Evolutionary conservation across 2,329 filamentous ascomycete genomes (phyloP).

Genomic region (Fonsecaea multimorphosa): DNA sequence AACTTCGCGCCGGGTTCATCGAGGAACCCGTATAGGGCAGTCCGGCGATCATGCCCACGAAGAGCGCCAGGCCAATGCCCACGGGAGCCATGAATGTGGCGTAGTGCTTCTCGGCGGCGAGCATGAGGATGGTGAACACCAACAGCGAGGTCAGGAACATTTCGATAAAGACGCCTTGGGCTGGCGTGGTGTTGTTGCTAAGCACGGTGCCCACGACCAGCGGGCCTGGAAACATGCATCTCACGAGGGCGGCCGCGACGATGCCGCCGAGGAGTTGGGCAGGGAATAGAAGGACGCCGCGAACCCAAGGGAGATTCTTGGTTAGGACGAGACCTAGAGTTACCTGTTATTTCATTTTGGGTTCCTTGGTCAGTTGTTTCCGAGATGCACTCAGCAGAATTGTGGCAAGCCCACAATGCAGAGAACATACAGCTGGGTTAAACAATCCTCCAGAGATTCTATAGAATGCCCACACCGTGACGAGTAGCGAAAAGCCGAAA

Average conservation of each 20-base stretch:
- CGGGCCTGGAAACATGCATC: constrained; percentile 62
- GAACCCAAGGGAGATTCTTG: constrained; percentile 60
- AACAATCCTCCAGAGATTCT: constrained; percentile 59
- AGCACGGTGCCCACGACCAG: constrained; percentile 63
- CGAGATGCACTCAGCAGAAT: background rate
- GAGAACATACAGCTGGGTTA: constrained; percentile 53
- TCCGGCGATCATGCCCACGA: constrained; percentile 57
- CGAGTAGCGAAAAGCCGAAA: constrained; percentile 55
- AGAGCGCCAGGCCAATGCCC: constrained; percentile 73
- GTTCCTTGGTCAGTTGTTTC: background rate
- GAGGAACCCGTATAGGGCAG: constrained; percentile 56
- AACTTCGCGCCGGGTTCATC: constrained; percentile 55
- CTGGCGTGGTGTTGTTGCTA: constrained; percentile 56
- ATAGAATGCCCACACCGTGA: constrained; percentile 62
- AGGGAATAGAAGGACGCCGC: constrained; percentile 59
- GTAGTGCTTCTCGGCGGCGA: constrained; percentile 75
- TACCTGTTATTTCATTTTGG: constrained; percentile 44
- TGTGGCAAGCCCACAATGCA: background rate
- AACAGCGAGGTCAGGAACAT: constrained; percentile 69
- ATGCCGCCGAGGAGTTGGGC: constrained; percentile 66
- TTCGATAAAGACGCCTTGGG: constrained; percentile 70
- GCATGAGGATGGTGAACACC: constrained; percentile 69
- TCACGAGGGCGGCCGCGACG: constrained; percentile 63
- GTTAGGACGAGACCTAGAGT: constrained; percentile 65
- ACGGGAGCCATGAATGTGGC: constrained; percentile 73